Conservation (phyloP, 2,329 filamentous ascomycete genomes). For the Alternaria gansuensis region DNA sequence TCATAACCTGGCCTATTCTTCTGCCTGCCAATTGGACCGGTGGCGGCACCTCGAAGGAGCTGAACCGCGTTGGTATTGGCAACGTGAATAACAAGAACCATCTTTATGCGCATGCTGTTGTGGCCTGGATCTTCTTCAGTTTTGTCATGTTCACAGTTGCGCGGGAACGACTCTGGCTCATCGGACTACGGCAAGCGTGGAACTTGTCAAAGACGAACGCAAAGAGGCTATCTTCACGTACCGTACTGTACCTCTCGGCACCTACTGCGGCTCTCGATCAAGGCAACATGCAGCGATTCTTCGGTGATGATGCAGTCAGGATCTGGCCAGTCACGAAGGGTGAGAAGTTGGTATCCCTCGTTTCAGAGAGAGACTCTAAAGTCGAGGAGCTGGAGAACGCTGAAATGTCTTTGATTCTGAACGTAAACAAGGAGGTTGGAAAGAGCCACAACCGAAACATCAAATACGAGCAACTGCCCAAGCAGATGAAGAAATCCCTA, state of each 20-base stretch:
- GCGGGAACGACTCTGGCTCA: slow-evolving; percentile 87
- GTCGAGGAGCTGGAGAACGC: slow-evolving; percentile 85
- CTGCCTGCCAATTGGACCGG: slow-evolving; percentile 91
- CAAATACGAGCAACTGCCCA: slow-evolving; percentile 60
- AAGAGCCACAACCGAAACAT: slow-evolving; percentile 60
- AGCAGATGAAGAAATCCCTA: slow-evolving; percentile 71
- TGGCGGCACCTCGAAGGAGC: slow-evolving; percentile 67
- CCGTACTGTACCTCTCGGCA: slow-evolving; percentile 87
- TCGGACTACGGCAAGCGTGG: slow-evolving; percentile 93
- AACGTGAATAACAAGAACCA: slow-evolving; percentile 74
- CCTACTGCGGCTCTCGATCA: slow-evolving; percentile 80
- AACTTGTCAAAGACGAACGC: slow-evolving; percentile 84
- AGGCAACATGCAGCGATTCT: slow-evolving; percentile 78
- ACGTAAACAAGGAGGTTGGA: slow-evolving; percentile 77
- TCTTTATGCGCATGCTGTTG: slow-evolving; percentile 79
- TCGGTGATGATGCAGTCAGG: slow-evolving; percentile 80
- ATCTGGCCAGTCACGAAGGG: slow-evolving; percentile 86
- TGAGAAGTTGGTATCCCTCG: slow-evolving; percentile 78
- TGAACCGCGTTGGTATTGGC: slow-evolving; percentile 80
- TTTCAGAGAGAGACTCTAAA: slow-evolving; percentile 80
- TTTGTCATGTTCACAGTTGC: slow-evolving; percentile 91
- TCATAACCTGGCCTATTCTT: slow-evolving; percentile 86
- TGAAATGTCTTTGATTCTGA: slow-evolving; percentile 84
- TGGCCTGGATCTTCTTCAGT: slow-evolving; percentile 82
- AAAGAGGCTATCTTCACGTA: slow-evolving; percentile 86